These are phyloP conservation scores for Albugo candida DNA, from an alignment of 352 stramenopile genomes.

Conservation along the genomic window DNA sequence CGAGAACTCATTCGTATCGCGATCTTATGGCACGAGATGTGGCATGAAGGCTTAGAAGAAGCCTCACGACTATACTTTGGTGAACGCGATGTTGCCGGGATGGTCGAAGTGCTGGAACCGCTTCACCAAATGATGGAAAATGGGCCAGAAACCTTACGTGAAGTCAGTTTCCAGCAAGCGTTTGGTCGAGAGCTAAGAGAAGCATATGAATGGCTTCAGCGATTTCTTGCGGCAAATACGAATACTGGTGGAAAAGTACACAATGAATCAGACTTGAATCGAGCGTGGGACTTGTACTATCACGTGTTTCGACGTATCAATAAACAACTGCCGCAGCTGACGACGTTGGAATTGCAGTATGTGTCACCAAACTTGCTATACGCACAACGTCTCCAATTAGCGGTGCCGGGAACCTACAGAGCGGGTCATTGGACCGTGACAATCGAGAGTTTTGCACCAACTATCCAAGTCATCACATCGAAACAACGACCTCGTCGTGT, in stretches of 20 bases:
- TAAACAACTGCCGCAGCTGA: conserved; percentile 84
- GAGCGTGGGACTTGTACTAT: conserved; percentile 98
- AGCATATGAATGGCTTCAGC: conserved; percentile 49
- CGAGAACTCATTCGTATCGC: conserved; percentile 96
- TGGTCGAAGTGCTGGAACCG: conserved; percentile 86
- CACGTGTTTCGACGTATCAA: conserved; percentile 87
- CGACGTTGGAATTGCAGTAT: conserved; percentile 89
- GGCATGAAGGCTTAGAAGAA: conserved; percentile 96
- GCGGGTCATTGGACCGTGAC: conserved; percentile 47
- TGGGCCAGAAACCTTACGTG: conserved; percentile 52
- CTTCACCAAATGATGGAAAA: conserved; percentile 88
- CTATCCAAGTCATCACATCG: conserved; percentile 92
- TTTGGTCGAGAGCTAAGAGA: conserved; percentile 86
- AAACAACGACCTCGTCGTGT: conserved; percentile 95
- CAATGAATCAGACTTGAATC: conserved; percentile 78
- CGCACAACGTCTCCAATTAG: conserved; percentile 86
- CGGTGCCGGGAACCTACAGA: conserved; percentile 86
- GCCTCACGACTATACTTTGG: conserved; percentile 92
- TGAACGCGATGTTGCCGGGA: conserved; percentile 91
- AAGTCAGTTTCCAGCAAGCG: conserved; percentile 67
- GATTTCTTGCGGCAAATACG: conserved; percentile 27
- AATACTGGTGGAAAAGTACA: conserved; percentile 3
- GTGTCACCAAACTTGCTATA: conserved; percentile 87
- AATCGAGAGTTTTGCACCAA: conserved; percentile 80
- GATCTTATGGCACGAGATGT: conserved; percentile 98